phyloP scores from a whole-genome alignment of 2,329 filamentous ascomycete genomes.

The Fusarium begoniae region DNA sequence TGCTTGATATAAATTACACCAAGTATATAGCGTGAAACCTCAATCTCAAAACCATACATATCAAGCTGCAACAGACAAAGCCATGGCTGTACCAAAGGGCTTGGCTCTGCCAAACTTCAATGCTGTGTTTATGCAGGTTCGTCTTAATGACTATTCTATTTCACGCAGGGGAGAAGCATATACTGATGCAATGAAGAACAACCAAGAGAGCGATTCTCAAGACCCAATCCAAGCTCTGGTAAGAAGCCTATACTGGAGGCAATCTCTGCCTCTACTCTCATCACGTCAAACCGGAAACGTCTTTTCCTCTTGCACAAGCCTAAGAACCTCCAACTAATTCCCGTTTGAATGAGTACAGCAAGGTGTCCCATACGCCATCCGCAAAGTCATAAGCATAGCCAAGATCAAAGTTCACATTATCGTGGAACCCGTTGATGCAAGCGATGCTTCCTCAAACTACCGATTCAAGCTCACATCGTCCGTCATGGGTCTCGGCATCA shows the following conservation, averaged over 20 bases:
- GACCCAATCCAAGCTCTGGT: background rate
- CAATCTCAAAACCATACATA: too few relatives aligned
- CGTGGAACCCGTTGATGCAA: background rate
- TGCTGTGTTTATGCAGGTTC: background rate
- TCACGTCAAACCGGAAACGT: accelerated
- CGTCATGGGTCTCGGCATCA: background rate
- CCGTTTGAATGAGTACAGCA: background rate
- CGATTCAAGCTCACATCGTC: background rate
- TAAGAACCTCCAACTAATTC: accelerated
- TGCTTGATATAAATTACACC: background rate
- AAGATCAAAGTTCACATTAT: background rate
- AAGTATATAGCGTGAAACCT: accelerated
- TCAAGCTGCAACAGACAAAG: accelerated
- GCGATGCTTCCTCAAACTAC: background rate
- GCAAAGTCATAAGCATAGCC: background rate
- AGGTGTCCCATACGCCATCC: background rate
- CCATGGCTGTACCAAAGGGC: background rate
- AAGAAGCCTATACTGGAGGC: background rate
- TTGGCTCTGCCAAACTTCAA: background rate
- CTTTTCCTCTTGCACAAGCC: accelerated
- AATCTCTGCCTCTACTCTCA: too few relatives aligned
- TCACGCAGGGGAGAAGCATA: too few relatives aligned
- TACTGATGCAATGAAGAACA: background rate
- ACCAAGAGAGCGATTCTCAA: background rate
- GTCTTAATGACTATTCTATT: too few relatives aligned